Evolutionary conservation across 1,284 basidiomycete species (phyloP).

Genomic region (Sphaerobolus stellatus): DNA sequence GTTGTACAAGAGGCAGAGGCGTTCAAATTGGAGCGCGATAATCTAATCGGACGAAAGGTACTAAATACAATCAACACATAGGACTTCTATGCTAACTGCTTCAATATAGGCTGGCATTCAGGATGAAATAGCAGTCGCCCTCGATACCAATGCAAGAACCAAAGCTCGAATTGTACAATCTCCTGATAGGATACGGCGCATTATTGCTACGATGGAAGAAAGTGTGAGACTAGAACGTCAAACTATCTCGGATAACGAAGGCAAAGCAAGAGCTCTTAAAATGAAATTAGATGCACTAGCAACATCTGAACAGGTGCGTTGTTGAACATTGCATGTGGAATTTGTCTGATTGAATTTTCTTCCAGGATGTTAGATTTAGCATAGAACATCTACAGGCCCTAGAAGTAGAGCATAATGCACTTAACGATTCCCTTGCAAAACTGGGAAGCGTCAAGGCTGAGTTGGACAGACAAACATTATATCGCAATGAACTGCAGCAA

Average conservation of each 20-base stretch:
- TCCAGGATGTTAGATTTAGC: conserved; percentile 64
- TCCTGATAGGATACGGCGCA: conserved; percentile 80
- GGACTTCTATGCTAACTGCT: conserved; percentile 3
- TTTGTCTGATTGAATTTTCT: conserved; percentile 1
- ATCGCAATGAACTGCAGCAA: conserved; percentile 64
- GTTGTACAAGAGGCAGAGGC: conserved; percentile 59
- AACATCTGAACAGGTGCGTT: conserved; percentile 69
- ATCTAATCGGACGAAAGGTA: conserved; percentile 57
- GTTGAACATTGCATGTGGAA: neutral
- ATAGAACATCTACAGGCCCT: conserved; percentile 70
- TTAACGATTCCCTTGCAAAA: conserved; percentile 63
- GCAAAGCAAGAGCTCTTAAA: conserved; percentile 73
- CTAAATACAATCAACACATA: conserved; percentile 1
- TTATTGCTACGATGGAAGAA: conserved; percentile 69
- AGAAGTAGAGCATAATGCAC: conserved; percentile 62
- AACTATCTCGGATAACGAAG: conserved; percentile 58
- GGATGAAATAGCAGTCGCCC: conserved; percentile 53
- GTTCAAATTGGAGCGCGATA: conserved; percentile 66
- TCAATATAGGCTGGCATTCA: conserved; percentile 54
- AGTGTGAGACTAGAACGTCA: conserved; percentile 63
- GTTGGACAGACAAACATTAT: conserved; percentile 68
- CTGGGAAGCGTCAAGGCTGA: conserved; percentile 63
- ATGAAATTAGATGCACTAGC: conserved; percentile 68
- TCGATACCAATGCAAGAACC: conserved; percentile 60
- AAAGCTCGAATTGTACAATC: conserved; percentile 80